phyloP scores from a whole-genome alignment of 1,284 basidiomycete genomes.

The Leccinum subspadiceum region DNA sequence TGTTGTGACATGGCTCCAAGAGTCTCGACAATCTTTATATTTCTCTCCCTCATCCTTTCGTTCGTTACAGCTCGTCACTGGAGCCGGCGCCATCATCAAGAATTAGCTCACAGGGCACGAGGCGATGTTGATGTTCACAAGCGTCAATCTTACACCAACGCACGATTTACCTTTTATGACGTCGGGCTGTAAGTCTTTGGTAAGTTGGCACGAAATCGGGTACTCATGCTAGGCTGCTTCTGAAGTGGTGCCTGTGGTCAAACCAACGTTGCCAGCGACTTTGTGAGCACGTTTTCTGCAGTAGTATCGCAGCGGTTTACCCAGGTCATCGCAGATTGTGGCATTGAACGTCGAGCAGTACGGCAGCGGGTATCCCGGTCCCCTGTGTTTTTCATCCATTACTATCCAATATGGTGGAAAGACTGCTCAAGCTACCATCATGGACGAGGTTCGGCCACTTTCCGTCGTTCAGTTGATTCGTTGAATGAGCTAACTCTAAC shows the following conservation, averaged over 20 bases:
- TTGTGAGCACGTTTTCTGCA: slow-evolving; percentile 40
- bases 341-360: slow-evolving; percentile 48
- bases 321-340: slow-evolving; percentile 39
- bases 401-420: slow-evolving; percentile 67
- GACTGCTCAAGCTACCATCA: slow-evolving; percentile 58
- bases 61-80: slow-evolving; percentile 37
- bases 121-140: slow-evolving; percentile 40
- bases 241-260: slow-evolving; percentile 56
- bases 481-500: slow-evolving; percentile 4
- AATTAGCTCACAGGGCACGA: slow-evolving; percentile 43
- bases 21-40: slow-evolving; percentile 12
- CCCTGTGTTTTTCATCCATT: slow-evolving; percentile 61
- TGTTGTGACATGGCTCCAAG: slow-evolving; percentile 16
- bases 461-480: slow-evolving; percentile 4
- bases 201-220: neutral
- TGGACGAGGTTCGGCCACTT: slow-evolving; percentile 56
- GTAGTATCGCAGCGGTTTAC: slow-evolving; percentile 7
- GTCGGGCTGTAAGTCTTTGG: slow-evolving; percentile 49
- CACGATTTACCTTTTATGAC: slow-evolving; percentile 53
- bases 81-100: slow-evolving; percentile 39
- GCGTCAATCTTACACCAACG: slow-evolving; percentile 29
- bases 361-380: slow-evolving; percentile 55
- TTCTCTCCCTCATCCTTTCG: slow-evolving; percentile 38
- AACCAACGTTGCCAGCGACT: slow-evolving; percentile 45
- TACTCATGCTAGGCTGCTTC: slow-evolving; percentile 6